Percentiles rank a stretch among this genome's conserved stretches.
Conservation (phyloP, 1,284 basidiomycete species). For the Ustanciosporium gigantosporum region DNA sequence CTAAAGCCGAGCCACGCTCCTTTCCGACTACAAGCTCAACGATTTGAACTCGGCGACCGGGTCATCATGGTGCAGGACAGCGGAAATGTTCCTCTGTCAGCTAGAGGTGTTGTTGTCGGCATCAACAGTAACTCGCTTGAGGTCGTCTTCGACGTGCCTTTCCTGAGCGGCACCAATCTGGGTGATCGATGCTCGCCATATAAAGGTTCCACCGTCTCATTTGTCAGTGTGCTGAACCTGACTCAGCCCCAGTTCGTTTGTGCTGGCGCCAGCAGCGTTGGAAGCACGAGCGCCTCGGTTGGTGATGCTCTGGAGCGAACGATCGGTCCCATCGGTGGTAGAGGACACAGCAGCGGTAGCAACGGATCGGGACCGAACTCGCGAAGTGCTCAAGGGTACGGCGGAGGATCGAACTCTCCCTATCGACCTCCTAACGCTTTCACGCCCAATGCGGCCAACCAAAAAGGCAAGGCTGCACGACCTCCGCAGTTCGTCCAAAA, state of each 20-base stretch:
- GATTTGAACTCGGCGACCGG: conserved; percentile 89
- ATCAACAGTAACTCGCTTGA: conserved; percentile 80
- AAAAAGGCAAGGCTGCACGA: conserved; percentile 11
- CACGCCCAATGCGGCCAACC: conserved; percentile 14
- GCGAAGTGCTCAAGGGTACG: conserved; percentile 15
- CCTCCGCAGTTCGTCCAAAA: conserved; percentile 38
- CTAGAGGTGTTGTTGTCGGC: conserved; percentile 91
- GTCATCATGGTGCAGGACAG: conserved; percentile 91
- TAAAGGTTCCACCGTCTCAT: conserved; percentile 44
- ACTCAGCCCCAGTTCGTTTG: conserved; percentile 53
- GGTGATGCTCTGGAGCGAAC: conserved; percentile 42
- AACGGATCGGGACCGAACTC: conserved; percentile 9
- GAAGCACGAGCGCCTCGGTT: conserved; percentile 31
- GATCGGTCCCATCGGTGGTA: conserved; percentile 34
- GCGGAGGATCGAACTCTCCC: conserved; percentile 6
- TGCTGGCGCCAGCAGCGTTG: conserved; percentile 13
- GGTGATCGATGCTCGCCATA: conserved; percentile 65
- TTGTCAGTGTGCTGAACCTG: conserved; percentile 54
- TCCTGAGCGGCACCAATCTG: conserved; percentile 87
- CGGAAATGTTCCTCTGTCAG: conserved; percentile 86
- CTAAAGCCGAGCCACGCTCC: conserved; percentile 89
- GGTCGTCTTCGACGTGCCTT: conserved; percentile 93
- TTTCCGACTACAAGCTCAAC: conserved; percentile 86
- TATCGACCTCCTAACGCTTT: conserved; percentile 41
- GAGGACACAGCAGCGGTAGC: conserved; percentile 14